phyloP scores from a whole-genome alignment of 1,284 basidiomycete species.

The Moesziomyces sp. region DNA sequence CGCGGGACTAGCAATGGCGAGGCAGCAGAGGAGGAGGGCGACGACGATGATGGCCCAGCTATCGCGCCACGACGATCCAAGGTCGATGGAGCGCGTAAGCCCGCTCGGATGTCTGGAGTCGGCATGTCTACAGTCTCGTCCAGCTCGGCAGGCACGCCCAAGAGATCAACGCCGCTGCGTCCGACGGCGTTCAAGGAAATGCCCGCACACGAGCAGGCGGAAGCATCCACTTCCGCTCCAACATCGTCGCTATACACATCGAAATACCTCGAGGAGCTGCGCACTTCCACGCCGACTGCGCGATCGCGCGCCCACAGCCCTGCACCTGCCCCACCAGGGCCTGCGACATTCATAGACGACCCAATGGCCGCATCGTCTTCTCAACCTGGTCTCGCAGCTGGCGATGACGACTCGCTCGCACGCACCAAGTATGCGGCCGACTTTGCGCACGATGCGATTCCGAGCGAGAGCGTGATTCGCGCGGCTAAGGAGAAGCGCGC shows the following conservation, averaged over 20 bases:
- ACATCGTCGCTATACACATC: constrained; percentile 24
- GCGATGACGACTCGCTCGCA: constrained; percentile 10
- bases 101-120: constrained; percentile 5
- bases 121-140: constrained; percentile 3
- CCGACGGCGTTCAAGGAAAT: constrained; percentile 13
- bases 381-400: constrained; percentile 5
- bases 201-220: not conserved
- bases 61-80: constrained; percentile 36
- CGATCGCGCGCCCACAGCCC: constrained; percentile 23
- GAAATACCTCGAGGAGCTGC: constrained; percentile 35
- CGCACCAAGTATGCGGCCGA: constrained; percentile 31
- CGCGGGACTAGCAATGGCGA: too few relatives aligned
- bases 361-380: constrained; percentile 25
- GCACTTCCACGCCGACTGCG: constrained; percentile 27
- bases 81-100: constrained; percentile 11
- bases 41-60: not conserved
- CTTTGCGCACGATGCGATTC: constrained; percentile 39
- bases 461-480: constrained; percentile 47
- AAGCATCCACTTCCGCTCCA: constrained; percentile 2
- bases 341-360: constrained; percentile 24
- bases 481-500: constrained; percentile 57
- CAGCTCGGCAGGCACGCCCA: constrained; percentile 5
- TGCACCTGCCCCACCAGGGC: constrained; percentile 1
- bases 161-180: constrained; percentile 16
- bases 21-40: not conserved